Conservation (phyloP, 2,329 filamentous ascomycete genomes). For the Ophiostoma fasciatum region DNA sequence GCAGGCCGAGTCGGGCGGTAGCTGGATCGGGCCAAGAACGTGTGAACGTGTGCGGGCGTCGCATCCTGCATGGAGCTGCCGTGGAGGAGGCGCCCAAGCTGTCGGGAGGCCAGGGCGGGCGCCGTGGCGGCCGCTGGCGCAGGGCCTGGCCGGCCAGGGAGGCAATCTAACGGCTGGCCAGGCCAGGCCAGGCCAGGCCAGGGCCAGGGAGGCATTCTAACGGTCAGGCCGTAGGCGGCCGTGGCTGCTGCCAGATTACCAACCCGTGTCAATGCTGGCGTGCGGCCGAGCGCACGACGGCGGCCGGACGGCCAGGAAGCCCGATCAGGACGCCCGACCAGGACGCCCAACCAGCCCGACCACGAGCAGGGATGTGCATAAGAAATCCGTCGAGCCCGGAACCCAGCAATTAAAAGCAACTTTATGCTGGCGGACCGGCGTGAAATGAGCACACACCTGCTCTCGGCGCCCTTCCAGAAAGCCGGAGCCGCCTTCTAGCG, state of each 20-base stretch:
- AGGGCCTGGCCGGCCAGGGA: no score
- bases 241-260: no score
- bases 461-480: conserved; percentile 22
- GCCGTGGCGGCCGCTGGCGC: no score
- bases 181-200: no score
- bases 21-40: neutral
- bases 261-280: no score
- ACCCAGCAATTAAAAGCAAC: conserved; percentile 32
- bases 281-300: no score
- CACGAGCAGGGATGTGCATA: conserved; percentile 25
- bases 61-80: conserved; percentile 1
- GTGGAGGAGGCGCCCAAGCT: conserved; percentile 1
- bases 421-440: conserved; percentile 25
- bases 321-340: no score
- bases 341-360: no score
- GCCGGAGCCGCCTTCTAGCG: conserved; percentile 21
- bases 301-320: no score
- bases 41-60: neutral
- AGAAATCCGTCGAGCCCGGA: conserved; percentile 29
- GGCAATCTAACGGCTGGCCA: no score
- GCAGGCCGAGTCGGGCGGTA: conserved; percentile 1
- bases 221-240: no score
- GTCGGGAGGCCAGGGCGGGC: conserved; percentile 1
- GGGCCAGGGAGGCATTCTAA: no score
- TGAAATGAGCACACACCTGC: conserved; percentile 12